These are phyloP conservation scores for Pontederia paniculata DNA, from an alignment of 176 grass and related monocot species.

Conservation along the genomic window DNA sequence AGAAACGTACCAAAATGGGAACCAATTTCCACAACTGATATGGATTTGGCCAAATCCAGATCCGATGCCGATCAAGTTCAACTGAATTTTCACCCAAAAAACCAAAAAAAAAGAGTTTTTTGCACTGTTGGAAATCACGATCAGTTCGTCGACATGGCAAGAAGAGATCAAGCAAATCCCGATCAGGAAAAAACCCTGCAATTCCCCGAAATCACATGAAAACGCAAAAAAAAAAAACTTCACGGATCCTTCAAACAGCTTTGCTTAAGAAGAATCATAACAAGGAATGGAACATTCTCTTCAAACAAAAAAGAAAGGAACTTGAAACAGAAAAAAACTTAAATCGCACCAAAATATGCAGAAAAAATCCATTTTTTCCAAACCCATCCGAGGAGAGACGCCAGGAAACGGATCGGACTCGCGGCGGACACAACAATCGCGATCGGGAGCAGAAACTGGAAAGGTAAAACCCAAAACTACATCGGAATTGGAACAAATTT, in stretches of 20 bases:
- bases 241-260: no score
- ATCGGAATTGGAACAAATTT: neutral
- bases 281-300: no score
- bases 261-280: no score
- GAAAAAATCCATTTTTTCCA: neutral
- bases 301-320: neutral
- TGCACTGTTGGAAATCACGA: neutral
- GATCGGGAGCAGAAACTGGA: neutral
- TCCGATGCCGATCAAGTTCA: conserved; percentile 4
- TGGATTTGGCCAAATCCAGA: neutral
- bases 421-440: neutral
- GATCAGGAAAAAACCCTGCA: neutral
- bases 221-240: no score
- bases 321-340: neutral
- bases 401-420: neutral
- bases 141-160: neutral
- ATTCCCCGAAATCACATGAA: neutral
- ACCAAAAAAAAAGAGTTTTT: neutral
- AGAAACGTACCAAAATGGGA: neutral
- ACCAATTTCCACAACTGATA: neutral
- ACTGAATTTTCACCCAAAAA: neutral
- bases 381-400: neutral
- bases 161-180: neutral
- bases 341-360: neutral
- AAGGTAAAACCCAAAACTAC: no score